These are phyloP conservation scores for Lentinula raphanica DNA, from an alignment of 768 basidiomycete genomes.

Conservation along the genomic window DNA sequence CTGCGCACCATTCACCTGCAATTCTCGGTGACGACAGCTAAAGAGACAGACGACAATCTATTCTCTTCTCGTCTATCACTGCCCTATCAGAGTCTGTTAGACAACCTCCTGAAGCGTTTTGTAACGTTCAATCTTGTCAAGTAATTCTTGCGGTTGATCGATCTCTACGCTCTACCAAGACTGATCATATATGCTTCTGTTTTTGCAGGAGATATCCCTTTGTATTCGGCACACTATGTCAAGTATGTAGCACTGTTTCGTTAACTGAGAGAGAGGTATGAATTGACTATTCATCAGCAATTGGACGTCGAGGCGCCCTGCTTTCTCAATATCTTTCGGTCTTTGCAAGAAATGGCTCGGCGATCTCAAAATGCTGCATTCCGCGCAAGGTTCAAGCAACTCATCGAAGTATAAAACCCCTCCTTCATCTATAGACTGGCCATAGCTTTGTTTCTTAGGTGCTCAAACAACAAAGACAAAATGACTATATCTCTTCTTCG, in stretches of 20 bases:
- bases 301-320: conserved; percentile 47
- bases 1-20: conserved; percentile 32
- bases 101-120: conserved; percentile 49
- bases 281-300: conserved; percentile 35
- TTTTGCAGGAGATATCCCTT: conserved; percentile 66
- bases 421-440: not conserved
- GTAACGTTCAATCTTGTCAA: conserved; percentile 53
- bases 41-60: conserved; percentile 28
- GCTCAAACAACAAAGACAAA: conserved; percentile 23
- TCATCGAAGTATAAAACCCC: conserved; percentile 21
- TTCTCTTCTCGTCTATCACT: conserved; percentile 53
- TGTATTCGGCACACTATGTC: conserved; percentile 66
- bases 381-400: conserved; percentile 33
- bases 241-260: conserved; percentile 36
- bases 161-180: not conserved
- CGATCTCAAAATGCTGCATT: conserved; percentile 50
- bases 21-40: conserved; percentile 28
- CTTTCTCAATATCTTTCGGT: conserved; percentile 44
- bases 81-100: conserved; percentile 47
- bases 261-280: conserved; percentile 7
- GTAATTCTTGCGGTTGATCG: conserved; percentile 27
- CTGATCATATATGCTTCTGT: not conserved
- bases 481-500: conserved; percentile 24
- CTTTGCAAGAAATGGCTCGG: conserved; percentile 44
- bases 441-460: conserved; percentile 13